Evolutionary conservation across 2,329 filamentous ascomycete species (phyloP).

Genomic region (Alternaria ventricosa): DNA sequence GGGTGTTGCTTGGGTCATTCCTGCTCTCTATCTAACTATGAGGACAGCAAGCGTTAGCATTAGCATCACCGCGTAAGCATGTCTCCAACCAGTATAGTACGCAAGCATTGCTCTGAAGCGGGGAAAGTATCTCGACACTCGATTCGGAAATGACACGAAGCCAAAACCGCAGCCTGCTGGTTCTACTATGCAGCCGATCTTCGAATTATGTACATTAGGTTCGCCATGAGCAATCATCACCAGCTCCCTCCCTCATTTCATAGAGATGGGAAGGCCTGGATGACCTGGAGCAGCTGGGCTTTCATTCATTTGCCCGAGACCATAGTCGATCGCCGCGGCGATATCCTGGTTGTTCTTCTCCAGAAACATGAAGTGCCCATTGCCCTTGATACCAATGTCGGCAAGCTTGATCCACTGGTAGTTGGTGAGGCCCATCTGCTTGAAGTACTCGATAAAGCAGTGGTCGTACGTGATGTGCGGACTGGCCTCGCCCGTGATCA

Average conservation of each 20-base stretch:
- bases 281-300: not conserved
- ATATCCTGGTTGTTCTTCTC: constrained; percentile 60
- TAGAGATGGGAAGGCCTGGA: not conserved
- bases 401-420: constrained; percentile 56
- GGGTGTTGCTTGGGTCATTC: not conserved
- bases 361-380: constrained; percentile 63
- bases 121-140: not conserved
- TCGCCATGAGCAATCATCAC: not conserved
- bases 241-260: not conserved
- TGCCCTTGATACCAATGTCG: constrained; percentile 56
- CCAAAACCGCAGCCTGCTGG: not conserved
- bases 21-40: not conserved
- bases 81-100: not conserved
- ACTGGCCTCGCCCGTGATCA: constrained; percentile 40
- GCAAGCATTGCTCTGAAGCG: not conserved
- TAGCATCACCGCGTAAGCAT: not conserved
- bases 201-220: not conserved
- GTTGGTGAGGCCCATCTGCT: constrained; percentile 52
- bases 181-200: not conserved
- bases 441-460: constrained; percentile 36
- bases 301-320: constrained; percentile 6
- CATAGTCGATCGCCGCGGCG: constrained; percentile 32
- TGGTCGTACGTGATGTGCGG: constrained; percentile 43
- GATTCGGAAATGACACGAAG: not conserved
- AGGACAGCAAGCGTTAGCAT: not conserved